phyloP scores from a whole-genome alignment of 768 basidiomycete species.

The Psilocybe tampanensis region DNA sequence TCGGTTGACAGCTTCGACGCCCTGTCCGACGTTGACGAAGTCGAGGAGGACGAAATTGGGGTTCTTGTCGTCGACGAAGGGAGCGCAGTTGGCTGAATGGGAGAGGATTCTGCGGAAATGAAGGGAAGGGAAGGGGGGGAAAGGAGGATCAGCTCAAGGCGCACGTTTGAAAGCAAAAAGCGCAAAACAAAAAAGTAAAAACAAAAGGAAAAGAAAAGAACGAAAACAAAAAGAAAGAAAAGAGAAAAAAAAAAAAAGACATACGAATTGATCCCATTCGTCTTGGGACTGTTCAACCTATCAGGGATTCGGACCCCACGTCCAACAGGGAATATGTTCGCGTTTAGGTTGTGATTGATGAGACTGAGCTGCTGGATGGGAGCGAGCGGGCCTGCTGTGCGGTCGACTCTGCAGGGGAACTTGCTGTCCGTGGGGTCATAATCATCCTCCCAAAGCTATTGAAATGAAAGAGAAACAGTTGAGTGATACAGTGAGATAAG shows the following conservation, averaged over 20 bases:
- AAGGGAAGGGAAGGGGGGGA: too few relatives aligned
- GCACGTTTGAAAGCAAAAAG: too few relatives aligned
- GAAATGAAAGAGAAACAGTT: not conserved
- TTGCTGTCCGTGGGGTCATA: conserved; percentile 47
- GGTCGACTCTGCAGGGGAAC: conserved; percentile 58
- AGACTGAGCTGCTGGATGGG: conserved; percentile 54
- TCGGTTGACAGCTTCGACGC: conserved; percentile 39
- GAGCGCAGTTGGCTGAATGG: conserved; percentile 45
- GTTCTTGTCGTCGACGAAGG: conserved; percentile 39
- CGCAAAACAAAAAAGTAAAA: too few relatives aligned
- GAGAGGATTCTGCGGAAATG: conserved; percentile 36
- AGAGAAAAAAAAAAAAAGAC: conserved; percentile 17
- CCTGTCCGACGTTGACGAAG: conserved; percentile 50
- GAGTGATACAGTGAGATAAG: not conserved
- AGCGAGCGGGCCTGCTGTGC: conserved; percentile 48
- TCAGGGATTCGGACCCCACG: conserved; percentile 40
- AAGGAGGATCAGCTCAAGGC: not conserved
- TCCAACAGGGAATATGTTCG: conserved; percentile 35
- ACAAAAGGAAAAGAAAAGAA: not conserved
- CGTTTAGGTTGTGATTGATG: conserved; percentile 58
- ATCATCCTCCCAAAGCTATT: conserved; percentile 60
- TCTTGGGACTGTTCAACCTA: conserved; percentile 33
- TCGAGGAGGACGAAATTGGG: conserved; percentile 57
- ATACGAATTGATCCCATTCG: conserved; percentile 36
- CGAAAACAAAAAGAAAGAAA: not conserved